phyloP scores from a whole-genome alignment of 495 filamentous ascomycete genomes.

The Thozetella sp. region DNA sequence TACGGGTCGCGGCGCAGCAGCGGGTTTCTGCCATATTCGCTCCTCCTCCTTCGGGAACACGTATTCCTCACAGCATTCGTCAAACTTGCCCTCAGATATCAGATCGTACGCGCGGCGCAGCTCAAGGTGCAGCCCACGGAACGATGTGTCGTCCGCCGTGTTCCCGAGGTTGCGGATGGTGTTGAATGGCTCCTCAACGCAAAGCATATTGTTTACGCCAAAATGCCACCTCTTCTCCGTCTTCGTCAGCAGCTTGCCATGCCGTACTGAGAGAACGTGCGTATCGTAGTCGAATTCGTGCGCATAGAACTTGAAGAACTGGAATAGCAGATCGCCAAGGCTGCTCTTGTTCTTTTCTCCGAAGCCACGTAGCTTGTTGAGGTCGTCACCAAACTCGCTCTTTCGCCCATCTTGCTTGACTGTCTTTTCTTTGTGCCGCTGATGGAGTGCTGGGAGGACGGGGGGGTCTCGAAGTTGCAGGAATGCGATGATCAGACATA shows the following conservation, averaged over 20 bases:
- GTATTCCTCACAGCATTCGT: conserved; percentile 81
- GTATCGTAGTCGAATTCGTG: conserved; percentile 91
- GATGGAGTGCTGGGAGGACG: conserved; percentile 84
- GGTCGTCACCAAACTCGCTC: conserved; percentile 83
- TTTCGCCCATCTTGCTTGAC: conserved; percentile 61
- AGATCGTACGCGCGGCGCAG: conserved; percentile 84
- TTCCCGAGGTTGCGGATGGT: conserved; percentile 91
- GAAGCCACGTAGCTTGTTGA: conserved; percentile 70
- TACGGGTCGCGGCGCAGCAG: conserved; percentile 46
- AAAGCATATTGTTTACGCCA: conserved; percentile 77
- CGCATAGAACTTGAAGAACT: conserved; percentile 93
- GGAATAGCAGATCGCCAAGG: conserved; percentile 80
- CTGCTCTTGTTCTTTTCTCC: conserved; percentile 82
- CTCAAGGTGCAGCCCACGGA: conserved; percentile 87
- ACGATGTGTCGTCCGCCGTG: conserved; percentile 92
- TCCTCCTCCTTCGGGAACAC: conserved; percentile 85
- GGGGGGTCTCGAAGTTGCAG: conserved; percentile 88
- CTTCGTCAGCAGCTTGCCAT: conserved; percentile 81
- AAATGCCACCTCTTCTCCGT: conserved; percentile 84
- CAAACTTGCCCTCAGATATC: conserved; percentile 73
- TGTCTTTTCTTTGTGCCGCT: conserved; percentile 65
- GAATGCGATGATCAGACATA: conserved; percentile 97
- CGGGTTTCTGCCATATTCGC: conserved; percentile 72
- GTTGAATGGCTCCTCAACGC: conserved; percentile 97
- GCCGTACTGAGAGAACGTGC: conserved; percentile 82